These are phyloP conservation scores for sorghum (Sorghum bicolor) DNA, from an alignment of 176 grass and related monocot species.

Conservation along the genomic window DNA sequence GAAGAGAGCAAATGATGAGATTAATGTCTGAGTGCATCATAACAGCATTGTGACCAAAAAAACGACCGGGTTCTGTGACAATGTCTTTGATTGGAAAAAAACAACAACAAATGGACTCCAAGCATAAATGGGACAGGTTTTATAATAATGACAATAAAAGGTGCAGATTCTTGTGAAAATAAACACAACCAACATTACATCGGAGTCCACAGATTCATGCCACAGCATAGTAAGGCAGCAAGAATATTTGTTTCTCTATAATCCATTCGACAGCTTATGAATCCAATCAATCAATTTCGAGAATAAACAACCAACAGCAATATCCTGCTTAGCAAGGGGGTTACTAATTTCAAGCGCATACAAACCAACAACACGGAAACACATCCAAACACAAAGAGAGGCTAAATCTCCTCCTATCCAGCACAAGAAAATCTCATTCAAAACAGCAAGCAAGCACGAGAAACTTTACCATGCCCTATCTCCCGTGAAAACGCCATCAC, in stretches of 20 bases:
- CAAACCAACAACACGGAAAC: background rate
- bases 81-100: background rate
- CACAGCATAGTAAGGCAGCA: background rate
- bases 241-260: background rate
- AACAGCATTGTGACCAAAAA: conserved; percentile 1
- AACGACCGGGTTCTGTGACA: background rate
- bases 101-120: background rate
- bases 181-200: background rate
- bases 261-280: background rate
- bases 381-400: conserved; percentile 3
- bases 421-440: background rate
- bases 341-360: background rate
- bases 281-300: background rate
- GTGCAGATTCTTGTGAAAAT: background rate
- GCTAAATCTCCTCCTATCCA: background rate
- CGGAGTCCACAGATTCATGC: background rate
- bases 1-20: conserved; percentile 26
- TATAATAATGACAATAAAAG: background rate
- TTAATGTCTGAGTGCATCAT: background rate
- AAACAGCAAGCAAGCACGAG: background rate
- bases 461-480: background rate
- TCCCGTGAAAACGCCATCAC: background rate
- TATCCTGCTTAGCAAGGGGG: background rate
- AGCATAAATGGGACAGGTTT: background rate
- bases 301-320: background rate